Conservation (phyloP, 2,329 filamentous ascomycete species). For the Hypocrella siamensis region DNA sequence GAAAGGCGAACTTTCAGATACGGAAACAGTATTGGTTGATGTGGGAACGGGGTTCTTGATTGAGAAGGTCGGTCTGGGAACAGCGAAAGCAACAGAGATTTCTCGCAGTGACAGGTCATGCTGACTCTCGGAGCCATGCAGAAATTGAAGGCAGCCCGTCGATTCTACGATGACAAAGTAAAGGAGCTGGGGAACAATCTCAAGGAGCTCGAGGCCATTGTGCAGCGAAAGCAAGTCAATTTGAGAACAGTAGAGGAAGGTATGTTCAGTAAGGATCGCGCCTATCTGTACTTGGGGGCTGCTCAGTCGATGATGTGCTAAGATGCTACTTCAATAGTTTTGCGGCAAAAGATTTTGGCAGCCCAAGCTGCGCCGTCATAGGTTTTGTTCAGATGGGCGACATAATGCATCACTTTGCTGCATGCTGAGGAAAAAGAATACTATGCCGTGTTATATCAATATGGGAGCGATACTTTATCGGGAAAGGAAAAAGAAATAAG, state of each 20-base stretch:
- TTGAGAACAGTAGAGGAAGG: constrained; percentile 80
- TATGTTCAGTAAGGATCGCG: constrained; percentile 15
- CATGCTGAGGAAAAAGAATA: too few relatives aligned
- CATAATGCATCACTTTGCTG: too few relatives aligned
- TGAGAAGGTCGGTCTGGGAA: constrained; percentile 53
- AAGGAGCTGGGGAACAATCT: constrained; percentile 36
- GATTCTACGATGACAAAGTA: constrained; percentile 42
- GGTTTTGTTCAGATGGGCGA: too few relatives aligned
- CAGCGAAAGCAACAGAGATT: neutral
- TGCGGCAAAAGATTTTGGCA: constrained; percentile 26
- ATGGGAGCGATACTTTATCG: too few relatives aligned
- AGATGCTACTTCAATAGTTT: constrained; percentile 11
- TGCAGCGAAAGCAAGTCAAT: constrained; percentile 65
- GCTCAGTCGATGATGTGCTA: too few relatives aligned
- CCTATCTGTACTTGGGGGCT: neutral
- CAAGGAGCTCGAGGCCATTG: constrained; percentile 39
- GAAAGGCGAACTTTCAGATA: constrained; percentile 59
- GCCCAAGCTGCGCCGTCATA: constrained; percentile 12
- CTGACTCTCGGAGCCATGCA: constrained; percentile 8
- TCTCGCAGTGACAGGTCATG: neutral
- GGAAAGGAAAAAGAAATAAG: too few relatives aligned
- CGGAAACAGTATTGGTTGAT: constrained; percentile 72
- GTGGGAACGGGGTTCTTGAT: constrained; percentile 90
- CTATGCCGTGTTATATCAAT: too few relatives aligned
- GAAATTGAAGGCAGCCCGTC: constrained; percentile 35